A percentile compares a stretch with the other conserved stretches of the same genome.
Evolutionary conservation across 192 early-diverging fungal genomes (phyloP).

Genomic region (Funneliformis mosseae): DNA sequence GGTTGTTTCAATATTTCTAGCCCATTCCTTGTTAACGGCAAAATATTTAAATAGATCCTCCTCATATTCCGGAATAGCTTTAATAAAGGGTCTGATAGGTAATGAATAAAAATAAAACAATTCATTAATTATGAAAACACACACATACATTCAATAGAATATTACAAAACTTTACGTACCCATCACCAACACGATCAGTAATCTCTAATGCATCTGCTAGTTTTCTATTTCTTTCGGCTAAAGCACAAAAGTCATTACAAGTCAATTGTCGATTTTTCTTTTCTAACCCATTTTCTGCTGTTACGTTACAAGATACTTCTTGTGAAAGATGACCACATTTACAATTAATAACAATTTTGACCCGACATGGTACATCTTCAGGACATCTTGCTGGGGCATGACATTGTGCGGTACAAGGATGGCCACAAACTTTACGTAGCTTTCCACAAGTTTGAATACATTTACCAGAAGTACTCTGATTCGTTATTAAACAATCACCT

Average conservation of each 20-base stretch:
- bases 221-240: slow-evolving; percentile 74
- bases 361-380: slow-evolving; percentile 71
- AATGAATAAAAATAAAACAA: slow-evolving; percentile 7
- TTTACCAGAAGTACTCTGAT: slow-evolving; percentile 8
- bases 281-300: slow-evolving; percentile 45
- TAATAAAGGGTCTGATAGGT: slow-evolving; percentile 12
- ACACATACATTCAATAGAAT: background rate
- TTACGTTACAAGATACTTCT: slow-evolving; percentile 70
- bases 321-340: slow-evolving; percentile 71
- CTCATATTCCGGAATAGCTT: slow-evolving; percentile 49
- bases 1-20: slow-evolving; percentile 66
- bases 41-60: slow-evolving; percentile 73
- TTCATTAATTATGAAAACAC: background rate
- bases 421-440: slow-evolving; percentile 80
- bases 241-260: slow-evolving; percentile 84
- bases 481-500: slow-evolving; percentile 64
- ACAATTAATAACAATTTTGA: slow-evolving; percentile 63
- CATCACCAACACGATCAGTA: slow-evolving; percentile 40
- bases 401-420: slow-evolving; percentile 73
- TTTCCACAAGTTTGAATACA: slow-evolving; percentile 79
- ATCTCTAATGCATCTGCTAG: slow-evolving; percentile 82
- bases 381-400: slow-evolving; percentile 78
- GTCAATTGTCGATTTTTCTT: slow-evolving; percentile 50
- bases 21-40: slow-evolving; percentile 61
- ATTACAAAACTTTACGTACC: background rate